Conservation (phyloP, 2,329 filamentous ascomycete species). For the Ophiostoma ips region DNA sequence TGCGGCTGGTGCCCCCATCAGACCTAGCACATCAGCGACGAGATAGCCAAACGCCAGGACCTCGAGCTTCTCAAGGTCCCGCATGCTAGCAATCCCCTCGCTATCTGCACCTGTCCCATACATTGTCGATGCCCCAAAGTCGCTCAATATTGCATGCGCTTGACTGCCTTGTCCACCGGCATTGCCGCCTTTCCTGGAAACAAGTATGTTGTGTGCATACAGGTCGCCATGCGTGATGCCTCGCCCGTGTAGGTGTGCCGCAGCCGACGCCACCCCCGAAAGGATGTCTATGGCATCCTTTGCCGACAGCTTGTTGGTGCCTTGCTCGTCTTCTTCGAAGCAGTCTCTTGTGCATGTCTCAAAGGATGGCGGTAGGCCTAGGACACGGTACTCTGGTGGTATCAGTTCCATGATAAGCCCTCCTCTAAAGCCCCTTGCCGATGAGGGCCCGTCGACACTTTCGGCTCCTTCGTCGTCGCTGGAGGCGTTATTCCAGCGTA, state of each 20-base stretch:
- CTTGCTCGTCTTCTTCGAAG: constrained; percentile 19
- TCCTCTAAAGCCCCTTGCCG: constrained; percentile 15
- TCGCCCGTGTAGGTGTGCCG: constrained; percentile 28
- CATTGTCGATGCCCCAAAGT: constrained; percentile 34
- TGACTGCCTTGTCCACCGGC: not conserved
- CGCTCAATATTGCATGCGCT: constrained; percentile 29
- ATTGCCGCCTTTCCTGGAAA: constrained; percentile 4
- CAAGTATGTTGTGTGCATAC: constrained; percentile 34
- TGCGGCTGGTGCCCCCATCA: constrained; percentile 15
- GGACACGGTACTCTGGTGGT: constrained; percentile 26
- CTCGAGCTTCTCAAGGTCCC: constrained; percentile 28
- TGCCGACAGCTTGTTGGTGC: constrained; percentile 17
- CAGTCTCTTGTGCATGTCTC: constrained; percentile 32
- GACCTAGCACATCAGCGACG: constrained; percentile 28
- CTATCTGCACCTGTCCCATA: constrained; percentile 19
- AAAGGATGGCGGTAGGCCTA: constrained; percentile 30
- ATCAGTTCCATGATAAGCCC: constrained; percentile 35
- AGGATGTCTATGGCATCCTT: constrained; percentile 24
- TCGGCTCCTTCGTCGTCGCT: not conserved
- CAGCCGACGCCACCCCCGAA: constrained; percentile 26
- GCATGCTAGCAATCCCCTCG: constrained; percentile 2
- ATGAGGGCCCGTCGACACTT: not conserved
- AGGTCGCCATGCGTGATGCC: constrained; percentile 33
- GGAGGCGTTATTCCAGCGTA: constrained; percentile 14
- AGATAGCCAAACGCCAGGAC: constrained; percentile 34